Conservation (phyloP, 2,329 filamentous ascomycete species). For the Pezicula neosporulosa region DNA sequence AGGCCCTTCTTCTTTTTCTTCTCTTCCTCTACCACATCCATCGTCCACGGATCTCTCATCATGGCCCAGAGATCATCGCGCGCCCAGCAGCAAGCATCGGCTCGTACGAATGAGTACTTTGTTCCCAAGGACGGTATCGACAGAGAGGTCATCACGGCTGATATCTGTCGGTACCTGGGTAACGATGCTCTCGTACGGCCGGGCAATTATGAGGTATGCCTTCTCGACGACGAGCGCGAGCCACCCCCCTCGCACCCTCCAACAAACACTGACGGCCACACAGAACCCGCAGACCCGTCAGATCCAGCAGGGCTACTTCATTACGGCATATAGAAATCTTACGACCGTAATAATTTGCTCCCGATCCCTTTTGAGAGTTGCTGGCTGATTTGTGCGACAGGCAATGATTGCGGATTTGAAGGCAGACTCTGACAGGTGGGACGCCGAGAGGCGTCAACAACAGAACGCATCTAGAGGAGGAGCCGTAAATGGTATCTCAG, state of each 20-base stretch:
- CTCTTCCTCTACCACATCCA: conserved; percentile 26
- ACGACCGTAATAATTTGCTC: conserved; percentile 56
- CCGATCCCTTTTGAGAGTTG: conserved; percentile 1
- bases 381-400: conserved; percentile 29
- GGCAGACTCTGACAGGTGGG: conserved; percentile 48
- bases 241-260: background rate
- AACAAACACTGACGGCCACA: background rate
- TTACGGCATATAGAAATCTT: conserved; percentile 75
- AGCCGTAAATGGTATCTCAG: conserved; percentile 30
- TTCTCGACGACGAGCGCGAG: background rate
- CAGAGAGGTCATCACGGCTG: conserved; percentile 78
- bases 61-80: conserved; percentile 23
- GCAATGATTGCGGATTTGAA: conserved; percentile 53
- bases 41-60: conserved; percentile 19
- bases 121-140: conserved; percentile 78
- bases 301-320: conserved; percentile 69
- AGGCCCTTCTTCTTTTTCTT: conserved; percentile 25
- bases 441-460: conserved; percentile 26
- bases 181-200: conserved; percentile 79
- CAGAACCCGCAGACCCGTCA: conserved; percentile 55
- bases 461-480: conserved; percentile 23
- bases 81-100: conserved; percentile 33
- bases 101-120: conserved; percentile 74
- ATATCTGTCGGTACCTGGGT: conserved; percentile 80
- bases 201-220: conserved; percentile 67